Evolutionary conservation across 1,284 basidiomycete species (phyloP), one percentile per base, ranked within the genome.

Genomic region (Cryptococcus sp.): DNA sequence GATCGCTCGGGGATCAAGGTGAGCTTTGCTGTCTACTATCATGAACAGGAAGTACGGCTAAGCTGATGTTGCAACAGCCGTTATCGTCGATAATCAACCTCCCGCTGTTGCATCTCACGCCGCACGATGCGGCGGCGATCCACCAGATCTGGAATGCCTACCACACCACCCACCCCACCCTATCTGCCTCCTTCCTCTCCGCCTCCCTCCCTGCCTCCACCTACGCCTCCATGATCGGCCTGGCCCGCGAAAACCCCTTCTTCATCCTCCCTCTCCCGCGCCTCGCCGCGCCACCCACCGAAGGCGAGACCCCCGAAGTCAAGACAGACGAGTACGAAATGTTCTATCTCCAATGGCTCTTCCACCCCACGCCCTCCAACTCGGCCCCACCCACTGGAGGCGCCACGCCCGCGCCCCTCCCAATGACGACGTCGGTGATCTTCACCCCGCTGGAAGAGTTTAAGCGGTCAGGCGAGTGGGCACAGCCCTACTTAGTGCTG

Each of bases 401-500:
- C 68, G 78, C 20, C 82, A 84, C 65, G 67, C 68, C 55, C 60
- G 72, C 56, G 63, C 49, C 75, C 60, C 72, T 58, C 64, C 79
- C 47, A 51, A 70, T 55, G 42, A 77, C 73, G 2, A 74, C 78
- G 1, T 79, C 91, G 0, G 82, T 95, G 42, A 82, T 98, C 51
- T 96, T 96, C 79, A 95, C 95, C 0, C 89, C 95, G 4, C 81
- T 98, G 50, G 88, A 90, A 65, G 95, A 98, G 79, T 98, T 92
- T 83, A 96, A 98, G 78, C 79, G 86, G 56, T 85, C 89, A 35
- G 83, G 84, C 60, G 83, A 88, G 46, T 98, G 88, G 77, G 91
- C 95, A 3, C 93, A 92, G 38, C 94, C 95, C 0, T 88, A 90
- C 69, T 82, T 99, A 24, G 88, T 91, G 37, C 72, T 98, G 47